Conservation (phyloP, 2,329 filamentous ascomycete species). For the Exophiala sideris region DNA sequence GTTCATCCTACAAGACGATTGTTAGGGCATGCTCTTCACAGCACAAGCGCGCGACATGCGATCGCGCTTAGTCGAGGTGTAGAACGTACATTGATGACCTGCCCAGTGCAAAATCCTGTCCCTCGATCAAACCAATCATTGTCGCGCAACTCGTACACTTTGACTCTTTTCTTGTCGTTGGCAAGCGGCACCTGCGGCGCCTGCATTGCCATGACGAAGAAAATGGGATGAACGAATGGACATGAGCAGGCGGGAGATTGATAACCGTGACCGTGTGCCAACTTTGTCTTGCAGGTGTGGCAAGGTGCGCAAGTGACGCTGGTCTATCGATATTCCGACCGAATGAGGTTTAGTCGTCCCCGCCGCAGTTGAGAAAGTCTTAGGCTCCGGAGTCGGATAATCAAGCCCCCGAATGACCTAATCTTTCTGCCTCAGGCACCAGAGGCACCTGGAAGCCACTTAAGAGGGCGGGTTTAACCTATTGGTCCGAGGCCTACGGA, state of each 20-base stretch:
- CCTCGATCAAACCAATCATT: slow-evolving; percentile 99
- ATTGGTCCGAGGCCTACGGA: too few species aligned
- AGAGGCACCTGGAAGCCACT: too few species aligned
- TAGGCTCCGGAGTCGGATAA: background rate
- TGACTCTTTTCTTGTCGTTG: slow-evolving; percentile 67
- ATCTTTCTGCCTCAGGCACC: too few species aligned
- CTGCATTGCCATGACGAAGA: slow-evolving; percentile 44
- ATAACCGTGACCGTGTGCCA: slow-evolving; percentile 12
- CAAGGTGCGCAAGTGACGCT: slow-evolving; percentile 10
- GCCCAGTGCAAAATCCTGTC: slow-evolving; percentile 88
- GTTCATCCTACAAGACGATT: slow-evolving; percentile 60
- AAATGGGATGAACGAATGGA: slow-evolving; percentile 20
- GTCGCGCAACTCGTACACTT: slow-evolving; percentile 97
- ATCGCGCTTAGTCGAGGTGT: background rate
- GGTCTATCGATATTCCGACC: too few species aligned
- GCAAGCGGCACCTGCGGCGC: slow-evolving; percentile 46
- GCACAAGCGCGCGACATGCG: background rate
- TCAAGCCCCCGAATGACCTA: too few species aligned
- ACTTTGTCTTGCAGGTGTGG: slow-evolving; percentile 3
- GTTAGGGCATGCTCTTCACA: slow-evolving; percentile 11
- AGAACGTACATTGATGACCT: slow-evolving; percentile 64
- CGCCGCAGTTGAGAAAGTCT: background rate
- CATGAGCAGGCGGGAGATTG: slow-evolving; percentile 20
- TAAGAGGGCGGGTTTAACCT: too few species aligned
- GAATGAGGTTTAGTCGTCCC: background rate